phyloP scores from a whole-genome alignment of 768 basidiomycete species.

The Tephrocybe sp. region DNA sequence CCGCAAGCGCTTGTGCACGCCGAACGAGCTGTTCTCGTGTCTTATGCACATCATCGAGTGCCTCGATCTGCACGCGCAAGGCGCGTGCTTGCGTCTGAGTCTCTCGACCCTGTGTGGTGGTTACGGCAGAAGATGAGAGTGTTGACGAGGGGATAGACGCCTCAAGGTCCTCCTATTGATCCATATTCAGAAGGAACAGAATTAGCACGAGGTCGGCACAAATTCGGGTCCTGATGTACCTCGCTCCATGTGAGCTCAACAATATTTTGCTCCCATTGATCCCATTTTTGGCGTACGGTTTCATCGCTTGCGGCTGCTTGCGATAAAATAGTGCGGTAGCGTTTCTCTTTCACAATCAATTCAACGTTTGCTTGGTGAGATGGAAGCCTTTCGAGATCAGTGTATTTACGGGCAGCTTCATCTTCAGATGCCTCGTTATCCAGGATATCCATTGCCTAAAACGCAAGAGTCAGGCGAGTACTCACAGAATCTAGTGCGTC shows the following conservation, averaged over 20 bases:
- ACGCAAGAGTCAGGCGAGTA: not conserved
- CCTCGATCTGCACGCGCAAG: constrained; percentile 72
- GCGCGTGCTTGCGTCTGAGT: constrained; percentile 66
- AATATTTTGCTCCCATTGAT: constrained; percentile 79
- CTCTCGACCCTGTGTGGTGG: constrained; percentile 37
- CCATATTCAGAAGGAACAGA: not conserved
- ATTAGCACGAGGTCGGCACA: not conserved
- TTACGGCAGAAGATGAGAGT: constrained; percentile 23
- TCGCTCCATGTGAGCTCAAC: constrained; percentile 63
- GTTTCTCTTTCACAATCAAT: constrained; percentile 64
- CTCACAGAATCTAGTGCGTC: not conserved
- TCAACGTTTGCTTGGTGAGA: constrained; percentile 81
- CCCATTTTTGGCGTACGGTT: constrained; percentile 79
- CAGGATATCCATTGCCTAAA: constrained; percentile 84
- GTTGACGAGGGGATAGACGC: constrained; percentile 68
- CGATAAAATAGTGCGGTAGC: constrained; percentile 68
- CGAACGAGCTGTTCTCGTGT: constrained; percentile 60
- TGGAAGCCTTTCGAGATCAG: constrained; percentile 47
- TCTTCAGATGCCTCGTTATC: constrained; percentile 89
- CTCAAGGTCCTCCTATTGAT: constrained; percentile 60
- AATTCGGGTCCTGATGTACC: constrained; percentile 35
- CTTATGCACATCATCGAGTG: constrained; percentile 68
- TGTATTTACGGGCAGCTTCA: constrained; percentile 59
- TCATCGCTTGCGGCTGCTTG: constrained; percentile 77
- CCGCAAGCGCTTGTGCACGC: constrained; percentile 58